Percentiles rank a stretch among this genome's conserved stretches.
These are phyloP conservation scores for Thraustochytrium sp. DNA, from an alignment of 352 stramenopile genomes.

Conservation along the genomic window DNA sequence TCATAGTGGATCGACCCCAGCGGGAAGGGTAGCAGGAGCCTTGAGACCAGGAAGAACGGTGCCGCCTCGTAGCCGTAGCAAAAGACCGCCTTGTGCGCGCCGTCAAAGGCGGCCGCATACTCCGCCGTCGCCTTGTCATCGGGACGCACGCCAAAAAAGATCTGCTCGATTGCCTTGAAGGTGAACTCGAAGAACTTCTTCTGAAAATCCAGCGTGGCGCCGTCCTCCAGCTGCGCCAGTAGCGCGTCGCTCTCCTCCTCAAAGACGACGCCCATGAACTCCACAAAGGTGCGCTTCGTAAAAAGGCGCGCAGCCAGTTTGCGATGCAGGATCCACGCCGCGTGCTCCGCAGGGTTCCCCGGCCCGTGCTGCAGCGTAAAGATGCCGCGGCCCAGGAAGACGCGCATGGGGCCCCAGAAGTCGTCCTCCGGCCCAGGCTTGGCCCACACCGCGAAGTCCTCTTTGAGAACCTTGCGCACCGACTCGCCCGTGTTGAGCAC, in stretches of 20 bases:
- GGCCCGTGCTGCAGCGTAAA: slow-evolving; percentile 23
- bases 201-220: slow-evolving; percentile 9
- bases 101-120: slow-evolving; percentile 30
- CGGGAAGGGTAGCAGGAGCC: not conserved
- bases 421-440: not conserved
- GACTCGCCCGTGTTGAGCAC: not conserved
- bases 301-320: slow-evolving; percentile 39
- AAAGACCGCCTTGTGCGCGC: too few relatives aligned
- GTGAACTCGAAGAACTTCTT: slow-evolving; percentile 34
- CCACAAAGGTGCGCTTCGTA: slow-evolving; percentile 29
- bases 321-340: not conserved
- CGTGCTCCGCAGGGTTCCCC: slow-evolving; percentile 11
- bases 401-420: not conserved
- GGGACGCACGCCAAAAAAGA: slow-evolving; percentile 18
- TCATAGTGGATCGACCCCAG: not conserved
- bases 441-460: slow-evolving; percentile 31
- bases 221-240: not conserved
- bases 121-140: not conserved
- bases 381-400: slow-evolving; percentile 33
- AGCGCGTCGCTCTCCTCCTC: not conserved
- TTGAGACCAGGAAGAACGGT: not conserved
- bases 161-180: slow-evolving; percentile 37
- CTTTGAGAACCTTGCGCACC: slow-evolving; percentile 27
- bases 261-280: not conserved
- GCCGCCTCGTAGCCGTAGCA: too few relatives aligned